Conservation (phyloP, 805 yeast species). For the Millerago galiae region DNA sequence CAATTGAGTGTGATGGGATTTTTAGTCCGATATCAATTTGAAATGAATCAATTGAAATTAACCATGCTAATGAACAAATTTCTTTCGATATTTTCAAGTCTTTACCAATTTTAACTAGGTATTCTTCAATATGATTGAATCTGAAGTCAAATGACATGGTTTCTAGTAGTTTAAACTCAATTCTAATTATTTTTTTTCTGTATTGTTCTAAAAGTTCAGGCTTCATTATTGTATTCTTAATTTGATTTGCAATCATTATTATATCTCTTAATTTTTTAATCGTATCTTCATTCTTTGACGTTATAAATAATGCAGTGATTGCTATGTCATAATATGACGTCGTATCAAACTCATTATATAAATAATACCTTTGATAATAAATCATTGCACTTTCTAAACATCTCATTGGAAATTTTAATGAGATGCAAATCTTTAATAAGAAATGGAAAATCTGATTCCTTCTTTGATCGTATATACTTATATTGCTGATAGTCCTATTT, state of each 20-base stretch:
- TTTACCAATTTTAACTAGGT: conserved; percentile 56
- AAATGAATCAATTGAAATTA: conserved; percentile 66
- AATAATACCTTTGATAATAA: conserved; percentile 63
- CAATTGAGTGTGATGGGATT: conserved; percentile 70
- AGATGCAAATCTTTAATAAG: conserved; percentile 44
- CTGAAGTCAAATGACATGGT: conserved; percentile 77
- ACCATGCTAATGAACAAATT: conserved; percentile 58
- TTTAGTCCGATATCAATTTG: conserved; percentile 62
- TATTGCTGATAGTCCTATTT: conserved; percentile 43
- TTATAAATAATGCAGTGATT: conserved; percentile 58
- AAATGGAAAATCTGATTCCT: conserved; percentile 49
- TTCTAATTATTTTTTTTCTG: conserved; percentile 45
- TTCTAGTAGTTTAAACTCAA: conserved; percentile 73
- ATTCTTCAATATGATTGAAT: conserved; percentile 57
- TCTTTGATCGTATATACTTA: conserved; percentile 42
- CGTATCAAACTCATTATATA: conserved; percentile 56
- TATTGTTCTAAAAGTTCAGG: conserved; percentile 43
- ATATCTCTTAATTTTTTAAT: conserved; percentile 68
- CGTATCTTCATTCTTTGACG: conserved; percentile 78
- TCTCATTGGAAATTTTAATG: conserved; percentile 60
- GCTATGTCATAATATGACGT: conserved; percentile 57
- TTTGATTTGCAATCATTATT: conserved; percentile 34
- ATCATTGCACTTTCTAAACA: conserved; percentile 67
- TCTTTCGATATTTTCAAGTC: conserved; percentile 39
- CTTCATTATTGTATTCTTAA: conserved; percentile 23